Base-by-base conservation (phyloP, 208 protist genomes). In the Trypanosoma conorhini region DNA sequence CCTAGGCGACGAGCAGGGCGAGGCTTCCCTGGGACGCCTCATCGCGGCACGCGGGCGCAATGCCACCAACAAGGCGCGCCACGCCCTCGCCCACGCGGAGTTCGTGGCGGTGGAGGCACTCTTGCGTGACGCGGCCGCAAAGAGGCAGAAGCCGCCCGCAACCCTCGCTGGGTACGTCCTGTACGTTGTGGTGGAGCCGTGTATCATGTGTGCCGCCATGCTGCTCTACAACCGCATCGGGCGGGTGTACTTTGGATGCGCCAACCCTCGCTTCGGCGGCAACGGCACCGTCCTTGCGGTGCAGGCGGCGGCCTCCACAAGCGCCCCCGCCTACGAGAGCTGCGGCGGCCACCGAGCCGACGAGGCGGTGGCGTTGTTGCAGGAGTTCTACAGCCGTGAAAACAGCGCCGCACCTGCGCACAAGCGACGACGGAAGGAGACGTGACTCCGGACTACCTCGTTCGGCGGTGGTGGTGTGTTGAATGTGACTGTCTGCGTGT, bases 171-270 rank as follows among this genome's bases (percentile, higher is more conserved):
- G 86, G 4, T 97, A 92, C 65, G 76, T 81, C 15, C 64, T 99
- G 9, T 99, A 98, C 66, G 97, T 99, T 3, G 98, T 95, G 5
- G 85, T 96, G 4, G 97, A 99, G 62, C 97, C 97, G 21, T 99
- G 97, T 66, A 86, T 99, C 15, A 98, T 99, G 96, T 99, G 97
- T 74, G 91, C 93, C 0, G 86, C 87, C 7, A 92, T 98, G 62
- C 67, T 99, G 46, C 71, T 79, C 13, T 80, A 97, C 40, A 77
- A 93, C 46, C 64, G 75, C 15, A 74, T 99, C 5, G 55, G 59
- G 3, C 73, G 82, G 48, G 91, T 98, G 7, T 93, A 92, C 72
- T 99, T 89, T 80, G 97, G 96, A 28, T 97, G 93, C 58, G 63
- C 72, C 8, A 99, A 99, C 79, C 88, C 92, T 21, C 86, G 96